phyloP scores from a whole-genome alignment of 2,329 filamentous ascomycete species.

The Lomentospora prolificans region DNA sequence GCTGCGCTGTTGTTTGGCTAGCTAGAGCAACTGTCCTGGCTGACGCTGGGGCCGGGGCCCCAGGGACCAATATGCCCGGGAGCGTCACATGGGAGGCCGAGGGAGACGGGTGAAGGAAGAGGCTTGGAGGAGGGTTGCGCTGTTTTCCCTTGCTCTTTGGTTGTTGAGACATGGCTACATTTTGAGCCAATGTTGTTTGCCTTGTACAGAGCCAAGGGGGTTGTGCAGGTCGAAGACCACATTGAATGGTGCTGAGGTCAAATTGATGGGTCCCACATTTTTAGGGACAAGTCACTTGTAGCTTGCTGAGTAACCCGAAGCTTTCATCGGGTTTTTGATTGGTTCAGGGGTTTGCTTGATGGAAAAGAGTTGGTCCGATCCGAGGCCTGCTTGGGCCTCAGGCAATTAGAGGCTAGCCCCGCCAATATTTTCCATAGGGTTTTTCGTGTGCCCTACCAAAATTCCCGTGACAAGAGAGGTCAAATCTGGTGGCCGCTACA shows the following conservation, averaged over 20 bases:
- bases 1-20: constrained; percentile 14
- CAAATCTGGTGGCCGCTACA: constrained; percentile 6
- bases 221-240: neutral
- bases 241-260: neutral
- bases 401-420: constrained; percentile 1
- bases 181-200: constrained; percentile 3
- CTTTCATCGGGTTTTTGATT: too few relatives aligned
- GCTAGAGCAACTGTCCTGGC: constrained; percentile 20
- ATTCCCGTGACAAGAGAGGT: constrained; percentile 9
- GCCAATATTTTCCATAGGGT: constrained; percentile 8
- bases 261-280: neutral
- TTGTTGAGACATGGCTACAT: constrained; percentile 29
- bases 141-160: constrained; percentile 35
- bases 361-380: neutral
- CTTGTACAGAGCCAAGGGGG: neutral
- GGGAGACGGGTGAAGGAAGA: constrained; percentile 75
- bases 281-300: neutral
- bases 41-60: constrained; percentile 17
- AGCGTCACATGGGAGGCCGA: constrained; percentile 63
- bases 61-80: constrained; percentile 31
- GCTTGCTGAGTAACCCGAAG: neutral
- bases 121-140: constrained; percentile 55
- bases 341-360: too few relatives aligned
- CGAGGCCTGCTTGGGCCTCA: neutral
- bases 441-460: constrained; percentile 10